A percentile compares a stretch with the other conserved stretches of the same genome.
phyloP scores from a whole-genome alignment of 2,329 filamentous ascomycete species.

The Aspergillus versicolor region DNA sequence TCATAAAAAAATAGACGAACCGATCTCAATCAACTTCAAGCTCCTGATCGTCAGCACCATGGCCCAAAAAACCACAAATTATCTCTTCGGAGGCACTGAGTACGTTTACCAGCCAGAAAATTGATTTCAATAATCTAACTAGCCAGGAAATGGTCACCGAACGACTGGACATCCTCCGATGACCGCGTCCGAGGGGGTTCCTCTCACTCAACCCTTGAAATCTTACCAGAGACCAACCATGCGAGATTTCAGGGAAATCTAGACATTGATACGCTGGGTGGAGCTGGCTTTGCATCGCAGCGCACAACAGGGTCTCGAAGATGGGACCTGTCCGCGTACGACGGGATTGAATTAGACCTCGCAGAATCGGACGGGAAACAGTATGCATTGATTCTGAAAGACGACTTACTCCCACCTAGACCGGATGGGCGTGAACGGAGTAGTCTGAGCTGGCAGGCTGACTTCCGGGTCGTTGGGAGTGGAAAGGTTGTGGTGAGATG shows the following conservation, averaged over 20 bases:
- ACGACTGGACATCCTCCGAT: constrained; percentile 68
- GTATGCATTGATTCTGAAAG: constrained; percentile 75
- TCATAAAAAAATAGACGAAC: too few relatives aligned
- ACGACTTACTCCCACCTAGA: constrained; percentile 58
- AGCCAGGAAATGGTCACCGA: constrained; percentile 12
- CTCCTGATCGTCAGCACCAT: background rate
- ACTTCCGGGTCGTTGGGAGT: constrained; percentile 51
- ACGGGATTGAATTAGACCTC: constrained; percentile 60
- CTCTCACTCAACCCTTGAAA: constrained; percentile 56
- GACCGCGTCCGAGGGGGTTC: constrained; percentile 75
- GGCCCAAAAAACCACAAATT: background rate
- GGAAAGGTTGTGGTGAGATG: constrained; percentile 59
- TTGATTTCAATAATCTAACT: background rate
- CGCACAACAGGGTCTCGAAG: constrained; percentile 58
- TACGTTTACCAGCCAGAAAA: background rate
- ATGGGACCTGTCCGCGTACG: constrained; percentile 65
- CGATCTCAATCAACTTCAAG: too few relatives aligned
- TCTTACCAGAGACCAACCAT: constrained; percentile 32
- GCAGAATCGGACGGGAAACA: constrained; percentile 57
- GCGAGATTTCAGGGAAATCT: constrained; percentile 66
- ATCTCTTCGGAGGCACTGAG: constrained; percentile 18
- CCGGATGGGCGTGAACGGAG: constrained; percentile 68
- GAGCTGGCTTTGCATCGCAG: constrained; percentile 80
- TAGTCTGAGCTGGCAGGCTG: constrained; percentile 71
- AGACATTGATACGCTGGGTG: constrained; percentile 72